Evolutionary conservation across 2,329 filamentous ascomycete genomes (phyloP), one percentile per base, ranked within the genome.

Genomic region (Fusarium brachygibbosum): DNA sequence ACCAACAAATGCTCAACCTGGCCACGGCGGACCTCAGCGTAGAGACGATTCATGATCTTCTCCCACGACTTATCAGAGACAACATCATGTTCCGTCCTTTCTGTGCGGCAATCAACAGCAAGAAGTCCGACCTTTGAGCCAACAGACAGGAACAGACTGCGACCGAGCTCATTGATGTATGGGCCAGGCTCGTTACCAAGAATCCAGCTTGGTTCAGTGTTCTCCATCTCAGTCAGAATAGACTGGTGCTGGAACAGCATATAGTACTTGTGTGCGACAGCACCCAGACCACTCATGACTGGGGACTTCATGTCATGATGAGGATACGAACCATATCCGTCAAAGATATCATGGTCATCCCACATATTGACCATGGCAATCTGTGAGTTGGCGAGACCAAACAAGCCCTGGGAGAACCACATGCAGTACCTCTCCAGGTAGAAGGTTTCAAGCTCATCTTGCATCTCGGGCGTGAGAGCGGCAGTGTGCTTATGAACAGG

Each of bases 341-440:
- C 91, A 68, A 94, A 94, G 71, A 94, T 92, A 72, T 96, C 93
- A 77, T 98, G 96, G 74, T 98, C 96, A 78, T 98, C 95, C 85
- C 92, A 98, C 79, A 99, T 94, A 78, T 99, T 99, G 74, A 99
- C 88, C 94, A 98, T 98, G 11, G 96, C 94, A 45, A 99, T 98
- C 77, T 98, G 95, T 3, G 92, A 92, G 73, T 91, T 94, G 7
- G 95, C 96, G 76, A 99, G 87, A n/a, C 92, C 89, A 75, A 98
- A 99, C 7, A 98, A 82, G 0, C 97, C 96, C 75, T 97, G 94
- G 0, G 94, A 98, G 79, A 98, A 99, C 94, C 96, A 99, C 86
- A 90, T 92, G 63, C 90, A 89, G 75, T 99, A 99, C 21, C 93
- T 88, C 62, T 97, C 87, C 0, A 99, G 85, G 75, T 97, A 99